These are phyloP conservation scores for Poa annua DNA, from an alignment of 176 grass and related monocot species.

Conservation along the genomic window DNA sequence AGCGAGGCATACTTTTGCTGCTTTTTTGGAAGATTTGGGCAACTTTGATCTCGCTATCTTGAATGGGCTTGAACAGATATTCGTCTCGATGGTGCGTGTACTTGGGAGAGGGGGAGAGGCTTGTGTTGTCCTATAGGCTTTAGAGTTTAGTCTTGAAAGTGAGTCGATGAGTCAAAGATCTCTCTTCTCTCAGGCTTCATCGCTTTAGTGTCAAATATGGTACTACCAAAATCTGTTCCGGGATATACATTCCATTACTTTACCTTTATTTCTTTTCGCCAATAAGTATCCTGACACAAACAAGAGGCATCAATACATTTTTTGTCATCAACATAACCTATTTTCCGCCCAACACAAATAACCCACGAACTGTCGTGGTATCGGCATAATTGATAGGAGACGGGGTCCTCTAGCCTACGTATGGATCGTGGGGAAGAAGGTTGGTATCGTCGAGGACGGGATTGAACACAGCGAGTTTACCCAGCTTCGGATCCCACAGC, in stretches of 20 bases:
- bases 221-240: neutral
- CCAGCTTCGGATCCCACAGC: too few species aligned
- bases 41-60: slow-evolving; percentile 25
- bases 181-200: neutral
- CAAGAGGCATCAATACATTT: neutral
- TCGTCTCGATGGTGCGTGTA: neutral
- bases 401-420: too few species aligned
- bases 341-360: neutral
- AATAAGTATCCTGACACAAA: neutral
- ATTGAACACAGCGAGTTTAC: too few species aligned
- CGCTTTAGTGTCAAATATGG: neutral
- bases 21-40: slow-evolving; percentile 24
- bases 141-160: neutral
- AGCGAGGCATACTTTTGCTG: neutral
- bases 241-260: neutral
- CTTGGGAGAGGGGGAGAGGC: neutral
- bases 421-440: too few species aligned
- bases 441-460: too few species aligned
- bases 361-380: too few species aligned
- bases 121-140: neutral
- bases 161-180: neutral
- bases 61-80: slow-evolving; percentile 3
- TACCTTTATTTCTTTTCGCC: neutral
- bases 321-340: neutral
- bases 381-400: too few species aligned